phyloP scores from a whole-genome alignment of 169 alveolate species.

The Plasmodium vivax region DNA sequence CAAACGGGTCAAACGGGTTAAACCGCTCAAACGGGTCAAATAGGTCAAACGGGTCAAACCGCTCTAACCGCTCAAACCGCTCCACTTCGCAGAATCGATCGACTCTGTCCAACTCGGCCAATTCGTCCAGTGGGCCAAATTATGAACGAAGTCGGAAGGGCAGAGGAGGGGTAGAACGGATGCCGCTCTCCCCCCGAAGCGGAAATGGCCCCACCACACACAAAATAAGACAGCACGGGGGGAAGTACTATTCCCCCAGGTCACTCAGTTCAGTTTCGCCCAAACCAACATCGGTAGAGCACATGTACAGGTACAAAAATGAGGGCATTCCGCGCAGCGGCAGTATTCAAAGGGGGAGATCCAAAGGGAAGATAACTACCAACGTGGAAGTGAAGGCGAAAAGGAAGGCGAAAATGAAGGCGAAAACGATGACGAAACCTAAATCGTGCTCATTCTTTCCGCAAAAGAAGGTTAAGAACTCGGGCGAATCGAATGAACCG shows the following conservation, averaged over 20 bases:
- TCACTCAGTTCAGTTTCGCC: slow-evolving; percentile 1
- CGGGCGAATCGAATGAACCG: background rate
- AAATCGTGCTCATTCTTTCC: background rate
- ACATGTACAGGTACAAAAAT: background rate
- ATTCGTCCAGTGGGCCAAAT: background rate
- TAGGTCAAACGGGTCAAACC: background rate
- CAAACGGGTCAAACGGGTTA: background rate
- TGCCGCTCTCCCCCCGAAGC: background rate
- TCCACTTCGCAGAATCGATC: background rate
- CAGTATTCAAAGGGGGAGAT: background rate
- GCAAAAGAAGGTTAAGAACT: background rate
- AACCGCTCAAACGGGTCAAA: background rate
- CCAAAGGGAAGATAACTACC: background rate
- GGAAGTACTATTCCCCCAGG: slow-evolving; percentile 9
- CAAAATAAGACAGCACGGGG: background rate
- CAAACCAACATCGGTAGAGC: background rate
- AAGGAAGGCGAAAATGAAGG: background rate
- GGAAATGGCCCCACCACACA: background rate
- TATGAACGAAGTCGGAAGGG: background rate
- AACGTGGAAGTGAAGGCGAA: background rate
- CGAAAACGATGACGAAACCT: background rate
- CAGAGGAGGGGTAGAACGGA: background rate
- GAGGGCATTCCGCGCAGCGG: background rate
- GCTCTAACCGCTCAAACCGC: background rate
- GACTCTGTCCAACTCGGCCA: background rate